These are phyloP conservation scores for Pseudopediastrum boryanum DNA, from an alignment of 139 green algal genomes.

Conservation along the genomic window DNA sequence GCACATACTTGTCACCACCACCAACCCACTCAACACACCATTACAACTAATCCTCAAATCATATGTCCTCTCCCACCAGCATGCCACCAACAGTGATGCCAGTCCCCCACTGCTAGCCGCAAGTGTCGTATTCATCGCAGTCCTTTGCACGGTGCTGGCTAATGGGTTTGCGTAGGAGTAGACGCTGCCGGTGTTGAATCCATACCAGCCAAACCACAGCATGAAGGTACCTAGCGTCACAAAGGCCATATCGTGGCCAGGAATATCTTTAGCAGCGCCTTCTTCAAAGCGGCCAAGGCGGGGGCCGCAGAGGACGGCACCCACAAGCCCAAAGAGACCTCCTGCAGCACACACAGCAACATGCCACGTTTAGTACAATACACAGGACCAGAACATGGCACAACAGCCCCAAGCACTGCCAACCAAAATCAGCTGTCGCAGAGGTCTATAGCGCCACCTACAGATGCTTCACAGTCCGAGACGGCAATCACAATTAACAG, in stretches of 20 bases:
- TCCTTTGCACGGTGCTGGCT: slow-evolving; percentile 6
- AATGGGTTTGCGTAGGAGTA: slow-evolving; percentile 37
- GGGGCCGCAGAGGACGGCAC: slow-evolving; percentile 40
- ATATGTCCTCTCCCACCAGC: slow-evolving; percentile 44
- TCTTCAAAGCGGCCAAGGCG: slow-evolving; percentile 56
- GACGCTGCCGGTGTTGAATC: slow-evolving; percentile 57
- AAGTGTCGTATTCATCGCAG: slow-evolving; percentile 55
- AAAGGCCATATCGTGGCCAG: slow-evolving; percentile 53
- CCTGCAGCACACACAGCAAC: slow-evolving; percentile 50
- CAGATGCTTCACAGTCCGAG: too few relatives aligned
- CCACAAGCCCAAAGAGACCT: slow-evolving; percentile 50
- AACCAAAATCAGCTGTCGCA: too few relatives aligned
- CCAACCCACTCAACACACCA: slow-evolving; percentile 48
- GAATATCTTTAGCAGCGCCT: slow-evolving; percentile 36
- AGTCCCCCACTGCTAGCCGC: slow-evolving; percentile 24
- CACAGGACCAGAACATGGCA: too few relatives aligned
- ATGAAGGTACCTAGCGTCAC: slow-evolving; percentile 51
- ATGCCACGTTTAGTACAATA: slow-evolving; percentile 37
- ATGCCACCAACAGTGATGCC: slow-evolving; percentile 39
- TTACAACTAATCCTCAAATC: slow-evolving; percentile 53
- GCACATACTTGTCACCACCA: slow-evolving; percentile 41
- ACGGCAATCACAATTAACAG: too few relatives aligned
- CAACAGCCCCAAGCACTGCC: too few relatives aligned
- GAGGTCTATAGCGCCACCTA: too few relatives aligned
- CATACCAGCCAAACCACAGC: slow-evolving; percentile 58